Conservation (phyloP, 2,329 filamentous ascomycete species). For the Fusarium sarcochroum region DNA sequence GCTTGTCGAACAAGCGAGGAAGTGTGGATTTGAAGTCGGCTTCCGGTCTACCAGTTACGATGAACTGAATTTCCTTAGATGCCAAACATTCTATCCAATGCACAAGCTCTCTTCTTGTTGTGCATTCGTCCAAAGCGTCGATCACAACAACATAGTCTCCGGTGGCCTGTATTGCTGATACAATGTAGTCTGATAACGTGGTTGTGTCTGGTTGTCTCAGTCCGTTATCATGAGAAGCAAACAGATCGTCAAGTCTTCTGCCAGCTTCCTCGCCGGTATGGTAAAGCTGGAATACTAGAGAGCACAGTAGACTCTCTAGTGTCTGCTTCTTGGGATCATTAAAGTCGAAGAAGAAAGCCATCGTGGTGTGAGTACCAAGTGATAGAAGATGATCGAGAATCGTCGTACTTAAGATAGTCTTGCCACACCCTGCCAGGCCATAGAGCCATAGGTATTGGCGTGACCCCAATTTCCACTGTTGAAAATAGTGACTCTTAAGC, state of each 20-base stretch:
- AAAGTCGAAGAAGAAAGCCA: constrained; percentile 45
- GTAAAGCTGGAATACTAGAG: constrained; percentile 22
- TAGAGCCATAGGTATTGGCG: constrained; percentile 40
- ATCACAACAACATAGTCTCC: constrained; percentile 30
- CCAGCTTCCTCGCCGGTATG: fast-evolving
- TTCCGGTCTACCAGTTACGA: constrained; percentile 42
- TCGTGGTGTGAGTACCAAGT: neutral
- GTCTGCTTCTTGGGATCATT: constrained; percentile 39
- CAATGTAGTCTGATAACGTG: constrained; percentile 3
- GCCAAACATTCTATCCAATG: constrained; percentile 31
- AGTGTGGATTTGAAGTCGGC: constrained; percentile 29
- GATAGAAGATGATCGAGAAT: constrained; percentile 32
- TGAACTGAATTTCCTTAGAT: constrained; percentile 18
- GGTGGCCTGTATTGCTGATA: constrained; percentile 37
- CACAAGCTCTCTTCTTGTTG: constrained; percentile 34
- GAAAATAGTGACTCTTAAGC: constrained; percentile 14
- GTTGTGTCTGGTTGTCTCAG: neutral
- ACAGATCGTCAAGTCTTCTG: neutral
- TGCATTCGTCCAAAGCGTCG: constrained; percentile 46
- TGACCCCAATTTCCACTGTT: constrained; percentile 29
- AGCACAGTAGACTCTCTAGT: constrained; percentile 21
- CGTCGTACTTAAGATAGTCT: constrained; percentile 33
- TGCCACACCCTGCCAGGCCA: constrained; percentile 37
- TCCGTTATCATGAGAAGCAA: neutral
- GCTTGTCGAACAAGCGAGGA: constrained; percentile 16